A percentile compares a stretch with the other conserved stretches of the same genome.
phyloP scores from a whole-genome alignment of 805 yeast genomes.

The Nakazawaea holstii region DNA sequence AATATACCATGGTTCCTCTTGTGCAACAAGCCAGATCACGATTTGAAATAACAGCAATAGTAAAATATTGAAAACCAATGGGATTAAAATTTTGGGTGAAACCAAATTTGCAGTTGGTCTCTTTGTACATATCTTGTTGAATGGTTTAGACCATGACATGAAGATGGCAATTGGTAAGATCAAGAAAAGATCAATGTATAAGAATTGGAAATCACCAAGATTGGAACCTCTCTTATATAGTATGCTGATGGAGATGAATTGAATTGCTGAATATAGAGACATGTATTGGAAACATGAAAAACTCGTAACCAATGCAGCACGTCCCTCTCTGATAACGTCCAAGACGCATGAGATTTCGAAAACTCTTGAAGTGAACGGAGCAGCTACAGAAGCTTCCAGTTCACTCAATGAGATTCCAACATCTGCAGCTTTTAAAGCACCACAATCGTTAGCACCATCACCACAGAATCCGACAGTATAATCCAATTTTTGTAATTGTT shows the following conservation, averaged over 20 bases:
- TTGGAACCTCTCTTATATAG: conserved; percentile 86
- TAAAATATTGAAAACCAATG: conserved; percentile 73
- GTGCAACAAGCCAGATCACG: conserved; percentile 56
- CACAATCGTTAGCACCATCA: conserved; percentile 99
- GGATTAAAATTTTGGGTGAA: conserved; percentile 80
- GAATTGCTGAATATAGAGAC: conserved; percentile 96
- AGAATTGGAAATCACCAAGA: conserved; percentile 93
- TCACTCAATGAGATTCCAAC: conserved; percentile 94
- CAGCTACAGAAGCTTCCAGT: conserved; percentile 98
- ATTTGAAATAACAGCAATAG: conserved; percentile 63
- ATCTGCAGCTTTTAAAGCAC: conserved; percentile 96
- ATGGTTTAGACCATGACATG: conserved; percentile 97
- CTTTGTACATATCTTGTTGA: conserved; percentile 49
- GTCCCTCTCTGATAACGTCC: conserved; percentile 88
- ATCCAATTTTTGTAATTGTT: conserved; percentile 75
- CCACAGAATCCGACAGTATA: conserved; percentile 98
- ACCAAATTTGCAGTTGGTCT: conserved; percentile 94
- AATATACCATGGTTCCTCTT: conserved; percentile 66
- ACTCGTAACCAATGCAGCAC: conserved; percentile 91
- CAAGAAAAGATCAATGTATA: conserved; percentile 86
- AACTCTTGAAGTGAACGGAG: conserved; percentile 88
- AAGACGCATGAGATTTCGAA: conserved; percentile 92
- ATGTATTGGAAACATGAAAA: conserved; percentile 97
- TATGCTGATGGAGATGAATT: conserved; percentile 81
- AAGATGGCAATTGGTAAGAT: conserved; percentile 93